Evolutionary conservation across 768 basidiomycete species (phyloP), one percentile per base, ranked within the genome.

Genomic region (Pisolithus marmoratus): DNA sequence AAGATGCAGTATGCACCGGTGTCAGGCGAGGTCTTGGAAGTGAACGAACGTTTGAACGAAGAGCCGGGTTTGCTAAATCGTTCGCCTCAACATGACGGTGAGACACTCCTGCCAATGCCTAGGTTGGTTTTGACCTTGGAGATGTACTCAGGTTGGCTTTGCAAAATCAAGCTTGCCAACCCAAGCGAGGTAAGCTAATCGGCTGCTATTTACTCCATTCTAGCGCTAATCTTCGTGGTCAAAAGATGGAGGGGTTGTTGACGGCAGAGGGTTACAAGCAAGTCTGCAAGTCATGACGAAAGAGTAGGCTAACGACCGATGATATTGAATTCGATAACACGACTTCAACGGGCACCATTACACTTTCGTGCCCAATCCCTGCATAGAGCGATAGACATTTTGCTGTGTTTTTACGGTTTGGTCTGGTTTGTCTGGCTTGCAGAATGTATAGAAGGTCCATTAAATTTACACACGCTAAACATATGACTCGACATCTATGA

Each of bases 1-100:
- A 26, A 19, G 37, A 11, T 50, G 12, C 54, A 93, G 90, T 99
- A 89, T 70, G 91, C 95, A 5, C 96, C 96, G 26, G 80, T 98
- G 20, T 92, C 92, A 3, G 96, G 96, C 8, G 78, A 76, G 5
- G 73, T 99, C 19, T 73, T 81, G 54, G 85, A 84, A 63, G 81
- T 97, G 61, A 99, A 99, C 69, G 75, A 82, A 50, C 67, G 57
- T 9, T 75, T 99, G 42, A 71, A 78, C 31, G 72, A 67, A 7
- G 72, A 85, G 63, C 93, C 95, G 2, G 80, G 83, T 19, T 72
- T 97, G 38, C 72, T 99, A 47, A 98, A 98, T 79, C 91, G 90
- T 68, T 84, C 84, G 9, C 82, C 93, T 0, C 87, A 94, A 64
- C 77, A 80, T 23, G 74, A 90, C 64, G 95, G 95, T 94, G 58